Percentiles rank a stretch among this genome's conserved stretches.
phyloP scores from a whole-genome alignment of 2,329 filamentous ascomycete genomes.

The Didymella exigua region DNA sequence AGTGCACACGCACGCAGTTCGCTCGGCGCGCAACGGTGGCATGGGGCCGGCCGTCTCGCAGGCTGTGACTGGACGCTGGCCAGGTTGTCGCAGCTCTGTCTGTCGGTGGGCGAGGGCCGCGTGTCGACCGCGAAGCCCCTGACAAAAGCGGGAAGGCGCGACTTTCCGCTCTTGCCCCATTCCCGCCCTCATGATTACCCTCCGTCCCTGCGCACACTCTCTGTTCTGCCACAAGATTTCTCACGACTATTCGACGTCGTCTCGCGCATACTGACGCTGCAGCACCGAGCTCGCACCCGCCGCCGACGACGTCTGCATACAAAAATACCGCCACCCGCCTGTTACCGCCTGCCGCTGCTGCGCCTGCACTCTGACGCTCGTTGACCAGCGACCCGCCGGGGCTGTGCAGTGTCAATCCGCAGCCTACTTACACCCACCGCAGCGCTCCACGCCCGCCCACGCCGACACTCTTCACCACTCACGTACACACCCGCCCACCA shows the following conservation, averaged over 20 bases:
- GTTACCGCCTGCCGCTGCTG: constrained; percentile 11
- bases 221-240: constrained; percentile 9
- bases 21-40: neutral
- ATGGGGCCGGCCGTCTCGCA: constrained; percentile 4
- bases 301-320: constrained; percentile 11
- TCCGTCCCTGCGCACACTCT: constrained; percentile 16
- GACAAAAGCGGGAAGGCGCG: constrained; percentile 17
- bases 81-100: constrained; percentile 9
- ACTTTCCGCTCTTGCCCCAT: constrained; percentile 19
- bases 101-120: constrained; percentile 12
- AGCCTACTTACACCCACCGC: constrained; percentile 13
- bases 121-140: constrained; percentile 20
- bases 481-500: constrained; percentile 32
- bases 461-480: constrained; percentile 17
- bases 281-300: constrained; percentile 10
- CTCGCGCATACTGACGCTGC: constrained; percentile 17
- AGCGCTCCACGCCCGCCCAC: constrained; percentile 17
- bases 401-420: constrained; percentile 18
- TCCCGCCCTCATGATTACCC: constrained; percentile 21
- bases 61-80: neutral
- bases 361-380: constrained; percentile 18
- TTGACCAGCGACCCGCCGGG: constrained; percentile 14
- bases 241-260: constrained; percentile 10
- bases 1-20: neutral
- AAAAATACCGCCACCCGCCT: neutral